Evolutionary conservation across 2,329 filamentous ascomycete species (phyloP), one percentile per base, ranked within the genome.

Genomic region (Trematosphaeria pertusa): DNA sequence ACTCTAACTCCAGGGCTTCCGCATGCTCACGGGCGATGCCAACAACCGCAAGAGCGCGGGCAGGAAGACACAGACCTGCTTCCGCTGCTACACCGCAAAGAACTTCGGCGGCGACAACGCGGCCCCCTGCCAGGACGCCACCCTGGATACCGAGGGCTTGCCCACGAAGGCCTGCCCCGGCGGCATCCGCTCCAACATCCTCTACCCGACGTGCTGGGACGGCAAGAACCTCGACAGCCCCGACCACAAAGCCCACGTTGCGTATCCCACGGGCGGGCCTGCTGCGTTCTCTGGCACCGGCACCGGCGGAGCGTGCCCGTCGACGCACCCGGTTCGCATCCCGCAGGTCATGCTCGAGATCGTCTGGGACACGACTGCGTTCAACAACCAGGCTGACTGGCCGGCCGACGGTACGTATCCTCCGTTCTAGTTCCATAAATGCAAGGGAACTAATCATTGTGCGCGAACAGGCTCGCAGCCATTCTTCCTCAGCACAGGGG

Each of bases 191-290:
- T 56, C 52, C 11, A 56, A 56, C 37, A 50, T 56, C 40, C 39
- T 39, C 6, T 58, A 57, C 43, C 54, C 54, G 12, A 39, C 46
- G 2, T 61, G 58, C 48, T 79, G 77, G 76, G 76, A 79, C 44
- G 76, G 77, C 50, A 71, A 69, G 54, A 78, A 78, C 58, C 49
- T 76, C 5, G 80, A 82, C 59, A 78, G 77, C 17, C 43, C 62
- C 1, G 77, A 86, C 65, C 83, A 86, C 75, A 78, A 78, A 69
- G 75, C 75, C 50, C 84, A 77, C 54, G 72, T 77, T 11, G 67
- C 75, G 5, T 77, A 77, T 43, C 75, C 75, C 1, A 62, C 54
- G 19, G 64, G 52, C 15, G 64, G 63, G 1, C 62, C 63, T 10
- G 53, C 57, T 10, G 6, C 42, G 0, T 66, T 66, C 46, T 54